Percentiles rank a stretch among this genome's conserved stretches.
Conservation (phyloP, 176 grass and related monocot genomes). For the Ensete ventricosum region DNA sequence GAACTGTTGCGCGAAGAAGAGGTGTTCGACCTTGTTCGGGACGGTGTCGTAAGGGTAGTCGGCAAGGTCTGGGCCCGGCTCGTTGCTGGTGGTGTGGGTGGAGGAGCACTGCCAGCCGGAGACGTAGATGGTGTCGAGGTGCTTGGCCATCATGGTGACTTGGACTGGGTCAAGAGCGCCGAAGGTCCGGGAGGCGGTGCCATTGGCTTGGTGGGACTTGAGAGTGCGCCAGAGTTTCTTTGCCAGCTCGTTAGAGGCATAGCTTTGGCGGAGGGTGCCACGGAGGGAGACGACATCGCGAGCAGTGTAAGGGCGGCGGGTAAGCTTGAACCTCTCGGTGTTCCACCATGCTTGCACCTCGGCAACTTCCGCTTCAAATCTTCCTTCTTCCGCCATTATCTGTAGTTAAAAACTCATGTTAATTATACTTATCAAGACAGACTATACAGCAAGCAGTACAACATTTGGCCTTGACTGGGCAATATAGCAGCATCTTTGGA, state of each 20-base stretch:
- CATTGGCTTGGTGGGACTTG: slow-evolving; percentile 56
- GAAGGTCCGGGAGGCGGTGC: slow-evolving; percentile 75
- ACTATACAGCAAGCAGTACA: no score
- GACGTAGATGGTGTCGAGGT: slow-evolving; percentile 88
- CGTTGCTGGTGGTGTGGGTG: slow-evolving; percentile 75
- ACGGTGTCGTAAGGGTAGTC: slow-evolving; percentile 98
- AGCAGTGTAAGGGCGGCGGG: slow-evolving; percentile 49
- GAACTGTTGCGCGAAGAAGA: slow-evolving; percentile 69
- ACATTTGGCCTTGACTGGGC: no score
- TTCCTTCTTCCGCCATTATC: slow-evolving; percentile 92
- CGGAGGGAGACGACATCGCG: slow-evolving; percentile 75
- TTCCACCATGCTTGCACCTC: slow-evolving; percentile 78
- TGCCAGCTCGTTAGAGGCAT: slow-evolving; percentile 68
- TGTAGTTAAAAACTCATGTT: not conserved
- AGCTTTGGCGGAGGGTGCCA: slow-evolving; percentile 80
- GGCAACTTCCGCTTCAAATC: slow-evolving; percentile 75
- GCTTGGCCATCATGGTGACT: slow-evolving; percentile 94
- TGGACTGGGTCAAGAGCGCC: slow-evolving; percentile 86
- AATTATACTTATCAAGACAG: not conserved
- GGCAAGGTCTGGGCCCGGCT: slow-evolving; percentile 81
- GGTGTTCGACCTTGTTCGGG: slow-evolving; percentile 88
- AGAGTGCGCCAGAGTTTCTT: slow-evolving; percentile 87
- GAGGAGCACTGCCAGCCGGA: slow-evolving; percentile 99
- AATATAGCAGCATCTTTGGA: no score
- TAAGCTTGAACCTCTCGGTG: slow-evolving; percentile 77